These are phyloP conservation scores for Lentinula sp. DNA, from an alignment of 768 basidiomycete genomes.

Conservation along the genomic window DNA sequence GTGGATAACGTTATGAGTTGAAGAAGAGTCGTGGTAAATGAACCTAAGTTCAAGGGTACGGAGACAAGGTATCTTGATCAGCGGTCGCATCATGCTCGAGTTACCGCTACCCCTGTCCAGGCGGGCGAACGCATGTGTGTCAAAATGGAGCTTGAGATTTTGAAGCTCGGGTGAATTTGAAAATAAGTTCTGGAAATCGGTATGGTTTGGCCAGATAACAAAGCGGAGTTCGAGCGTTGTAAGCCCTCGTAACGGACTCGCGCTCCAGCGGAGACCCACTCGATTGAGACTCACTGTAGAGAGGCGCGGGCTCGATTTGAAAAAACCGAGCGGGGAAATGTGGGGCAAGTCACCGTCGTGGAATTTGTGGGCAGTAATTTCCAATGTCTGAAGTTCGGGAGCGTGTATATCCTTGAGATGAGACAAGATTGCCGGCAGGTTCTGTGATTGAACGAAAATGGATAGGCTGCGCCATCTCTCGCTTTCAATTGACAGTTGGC, in stretches of 20 bases:
- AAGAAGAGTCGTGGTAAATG: conserved; percentile 6
- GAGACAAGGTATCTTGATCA: conserved; percentile 8
- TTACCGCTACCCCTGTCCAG: conserved; percentile 5
- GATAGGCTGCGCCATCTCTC: conserved; percentile 6
- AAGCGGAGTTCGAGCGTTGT: conserved; percentile 9
- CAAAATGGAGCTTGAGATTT: conserved; percentile 8
- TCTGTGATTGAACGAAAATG: conserved; percentile 7
- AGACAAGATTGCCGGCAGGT: background rate
- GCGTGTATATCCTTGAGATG: conserved; percentile 6
- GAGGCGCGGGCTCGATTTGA: conserved; percentile 1
- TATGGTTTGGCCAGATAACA: conserved; percentile 7
- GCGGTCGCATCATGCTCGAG: conserved; percentile 1
- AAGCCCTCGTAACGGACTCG: conserved; percentile 6
- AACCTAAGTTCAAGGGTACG: conserved; percentile 7
- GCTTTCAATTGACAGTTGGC: conserved; percentile 2
- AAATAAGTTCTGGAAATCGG: conserved; percentile 6
- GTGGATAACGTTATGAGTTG: conserved; percentile 3
- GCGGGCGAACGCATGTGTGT: conserved; percentile 6
- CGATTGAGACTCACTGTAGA: conserved; percentile 9
- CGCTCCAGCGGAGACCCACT: conserved; percentile 7
- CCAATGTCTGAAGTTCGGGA: conserved; percentile 6
- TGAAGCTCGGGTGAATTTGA: conserved; percentile 7
- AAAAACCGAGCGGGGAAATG: background rate
- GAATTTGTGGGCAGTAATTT: conserved; percentile 9
- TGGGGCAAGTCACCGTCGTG: conserved; percentile 7